Conservation (phyloP, 2,329 filamentous ascomycete species). For the Diaporthe vaccinii region DNA sequence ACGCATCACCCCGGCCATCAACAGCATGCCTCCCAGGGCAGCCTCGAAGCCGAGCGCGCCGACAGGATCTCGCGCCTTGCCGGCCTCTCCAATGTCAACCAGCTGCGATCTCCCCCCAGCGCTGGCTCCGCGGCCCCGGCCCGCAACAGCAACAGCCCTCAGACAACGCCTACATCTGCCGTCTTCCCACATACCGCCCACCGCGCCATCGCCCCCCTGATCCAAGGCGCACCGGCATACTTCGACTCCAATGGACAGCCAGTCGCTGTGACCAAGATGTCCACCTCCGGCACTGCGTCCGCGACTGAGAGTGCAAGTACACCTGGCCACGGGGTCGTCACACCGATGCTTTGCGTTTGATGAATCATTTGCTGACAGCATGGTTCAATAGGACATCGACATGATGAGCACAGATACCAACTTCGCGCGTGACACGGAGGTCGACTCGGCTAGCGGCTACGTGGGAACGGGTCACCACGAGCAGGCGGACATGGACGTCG, state of each 20-base stretch:
- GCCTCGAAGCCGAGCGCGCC: slow-evolving; percentile 90
- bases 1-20: slow-evolving; percentile 70
- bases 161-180: slow-evolving; percentile 65
- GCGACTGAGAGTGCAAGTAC: slow-evolving; percentile 82
- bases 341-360: not conserved
- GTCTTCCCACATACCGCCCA: slow-evolving; percentile 52
- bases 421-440: slow-evolving; percentile 61
- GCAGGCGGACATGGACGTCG: slow-evolving; percentile 65
- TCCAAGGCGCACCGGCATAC: slow-evolving; percentile 68
- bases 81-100: slow-evolving; percentile 88
- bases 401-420: slow-evolving; percentile 78
- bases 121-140: slow-evolving; percentile 50
- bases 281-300: slow-evolving; percentile 91
- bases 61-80: slow-evolving; percentile 95
- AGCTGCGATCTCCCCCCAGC: slow-evolving; percentile 70
- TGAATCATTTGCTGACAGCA: not conserved
- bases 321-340: not conserved
- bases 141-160: slow-evolving; percentile 54
- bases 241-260: slow-evolving; percentile 83
- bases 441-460: slow-evolving; percentile 68
- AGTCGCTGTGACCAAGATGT: slow-evolving; percentile 79
- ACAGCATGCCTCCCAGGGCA: slow-evolving; percentile 74
- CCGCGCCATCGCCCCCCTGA: slow-evolving; percentile 52
- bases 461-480: slow-evolving; percentile 56
- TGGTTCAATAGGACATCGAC: slow-evolving; percentile 66